Base-by-base conservation (phyloP, 2,329 filamentous ascomycete genomes). In the Pseudogymnoascus sp. region DNA sequence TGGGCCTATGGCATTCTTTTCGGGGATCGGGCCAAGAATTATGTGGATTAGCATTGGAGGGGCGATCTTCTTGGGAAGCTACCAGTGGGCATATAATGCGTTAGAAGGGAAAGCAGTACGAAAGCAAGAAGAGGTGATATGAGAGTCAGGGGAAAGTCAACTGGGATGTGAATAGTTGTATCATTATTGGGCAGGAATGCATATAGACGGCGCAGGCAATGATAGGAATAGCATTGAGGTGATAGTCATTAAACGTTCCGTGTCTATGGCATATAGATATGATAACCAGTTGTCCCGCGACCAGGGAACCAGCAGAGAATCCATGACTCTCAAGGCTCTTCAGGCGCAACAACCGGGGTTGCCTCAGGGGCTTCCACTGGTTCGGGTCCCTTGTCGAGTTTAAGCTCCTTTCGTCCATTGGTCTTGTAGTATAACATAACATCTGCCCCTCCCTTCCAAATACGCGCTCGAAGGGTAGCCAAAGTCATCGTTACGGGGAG, bases 371-470 rank as follows among this genome's bases (percentile, higher is more conserved):
- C 11, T 15, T 4, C 57, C 6, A 18, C n/a, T 33, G 15, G 30
- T 12, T 60, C 59, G 14, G 59, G 30, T 2, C 20, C 41, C 28
- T 36, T 58, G 18, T 58, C 33, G 15, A 58, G 22, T 22, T 35
- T 53, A 15, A 50, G 57, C 35, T 58, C 57, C 37, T 69, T 72
- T 41, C 84, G 85, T n/a, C 91, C 92, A 68, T 97, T 99, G 59
- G 89, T 82, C 71, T 92, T 95, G 79, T 99, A 99, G 70, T 91
- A 84, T 58, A 99, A 79, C 60, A 96, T 76, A 65, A 99, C 89
- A 74, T 99, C 94, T 68, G 89, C 92, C n/a, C 91, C 91, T 43
- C 90, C 91, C 69, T 95, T 91, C 94, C 94, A 99, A 60, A 97
- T 80, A 71, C 96, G 91, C 2, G 91, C 88, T 33, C 93, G 87